These are phyloP conservation scores for Pelargonium nanum DNA, from an alignment of 345 rosid genomes.

Conservation along the genomic window DNA sequence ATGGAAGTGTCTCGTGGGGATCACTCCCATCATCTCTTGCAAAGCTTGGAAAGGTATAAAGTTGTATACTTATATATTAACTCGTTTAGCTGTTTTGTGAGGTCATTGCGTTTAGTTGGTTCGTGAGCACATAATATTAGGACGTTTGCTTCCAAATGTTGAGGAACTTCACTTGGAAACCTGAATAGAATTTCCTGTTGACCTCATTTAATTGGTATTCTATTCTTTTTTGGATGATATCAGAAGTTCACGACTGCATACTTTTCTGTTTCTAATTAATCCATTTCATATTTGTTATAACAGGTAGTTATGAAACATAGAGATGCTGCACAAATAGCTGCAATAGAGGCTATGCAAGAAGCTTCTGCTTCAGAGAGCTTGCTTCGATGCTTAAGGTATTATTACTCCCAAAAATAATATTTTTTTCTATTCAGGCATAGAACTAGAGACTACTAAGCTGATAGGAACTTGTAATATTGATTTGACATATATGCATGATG, in stretches of 20 bases:
- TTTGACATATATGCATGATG: too few relatives aligned
- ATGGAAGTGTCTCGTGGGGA: slow-evolving; percentile 61
- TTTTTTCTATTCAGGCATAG: not conserved
- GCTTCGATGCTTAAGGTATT: slow-evolving; percentile 80
- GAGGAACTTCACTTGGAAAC: slow-evolving; percentile 13
- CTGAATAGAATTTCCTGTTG: not conserved
- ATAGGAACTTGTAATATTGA: not conserved
- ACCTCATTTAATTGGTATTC: too few relatives aligned
- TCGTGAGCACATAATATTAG: too few relatives aligned
- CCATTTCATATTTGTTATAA: slow-evolving; percentile 3
- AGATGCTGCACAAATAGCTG: slow-evolving; percentile 82
- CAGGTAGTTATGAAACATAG: slow-evolving; percentile 85
- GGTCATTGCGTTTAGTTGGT: too few relatives aligned
- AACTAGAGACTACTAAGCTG: not conserved
- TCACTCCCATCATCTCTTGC: slow-evolving; percentile 77
- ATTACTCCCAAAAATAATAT: not conserved
- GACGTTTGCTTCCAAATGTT: slow-evolving; percentile 1
- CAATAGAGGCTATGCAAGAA: slow-evolving; percentile 84
- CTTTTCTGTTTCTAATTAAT: slow-evolving; percentile 1
- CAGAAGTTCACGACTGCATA: not conserved
- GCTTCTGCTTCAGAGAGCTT: slow-evolving; percentile 91
- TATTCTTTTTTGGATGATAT: not conserved
- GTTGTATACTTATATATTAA: not conserved
- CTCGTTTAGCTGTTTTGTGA: not conserved
- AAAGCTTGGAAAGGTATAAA: slow-evolving; percentile 77